Percentiles rank a stretch among this genome's conserved stretches.
Conservation (phyloP, 306 rosid species). For the Mucuna pruriens region DNA sequence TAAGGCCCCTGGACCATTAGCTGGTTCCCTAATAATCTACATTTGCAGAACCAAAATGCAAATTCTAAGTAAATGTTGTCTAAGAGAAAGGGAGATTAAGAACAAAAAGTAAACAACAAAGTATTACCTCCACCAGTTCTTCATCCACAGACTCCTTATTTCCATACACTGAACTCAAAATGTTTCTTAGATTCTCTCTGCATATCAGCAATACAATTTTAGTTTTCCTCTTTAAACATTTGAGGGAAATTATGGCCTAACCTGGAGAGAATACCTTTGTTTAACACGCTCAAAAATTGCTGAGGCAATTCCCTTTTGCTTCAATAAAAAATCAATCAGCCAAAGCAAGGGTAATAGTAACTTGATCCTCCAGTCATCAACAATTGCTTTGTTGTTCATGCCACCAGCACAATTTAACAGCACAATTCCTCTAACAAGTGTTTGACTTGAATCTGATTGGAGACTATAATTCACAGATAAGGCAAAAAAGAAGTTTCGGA, state of each 20-base stretch:
- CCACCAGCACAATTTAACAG: slow-evolving; percentile 92
- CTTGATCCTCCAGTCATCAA: slow-evolving; percentile 97
- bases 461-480: slow-evolving; percentile 39
- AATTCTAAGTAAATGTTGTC: not conserved
- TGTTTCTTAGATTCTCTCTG: slow-evolving; percentile 79
- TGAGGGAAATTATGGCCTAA: not conserved
- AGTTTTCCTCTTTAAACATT: not conserved
- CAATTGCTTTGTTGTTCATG: slow-evolving; percentile 94
- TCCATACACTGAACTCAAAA: slow-evolving; percentile 73
- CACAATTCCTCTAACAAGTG: slow-evolving; percentile 73
- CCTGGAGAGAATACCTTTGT: slow-evolving; percentile 57
- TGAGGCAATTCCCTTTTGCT: slow-evolving; percentile 74
- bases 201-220: slow-evolving; percentile 29
- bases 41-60: slow-evolving; percentile 29
- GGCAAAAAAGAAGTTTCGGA: slow-evolving; percentile 30
- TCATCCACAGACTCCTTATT: slow-evolving; percentile 87
- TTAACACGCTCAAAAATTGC: slow-evolving; percentile 78
- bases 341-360: slow-evolving; percentile 75
- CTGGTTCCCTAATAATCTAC: slow-evolving; percentile 86
- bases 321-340: slow-evolving; percentile 79
- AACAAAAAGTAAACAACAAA: slow-evolving; percentile 8
- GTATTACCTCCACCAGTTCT: slow-evolving; percentile 77
- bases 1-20: slow-evolving; percentile 72
- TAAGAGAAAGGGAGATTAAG: not conserved
- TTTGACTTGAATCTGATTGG: slow-evolving; percentile 64